A percentile compares a stretch with the other conserved stretches of the same genome.
phyloP scores from a whole-genome alignment of 352 stramenopile genomes.

The Globisporangium echinulatum region DNA sequence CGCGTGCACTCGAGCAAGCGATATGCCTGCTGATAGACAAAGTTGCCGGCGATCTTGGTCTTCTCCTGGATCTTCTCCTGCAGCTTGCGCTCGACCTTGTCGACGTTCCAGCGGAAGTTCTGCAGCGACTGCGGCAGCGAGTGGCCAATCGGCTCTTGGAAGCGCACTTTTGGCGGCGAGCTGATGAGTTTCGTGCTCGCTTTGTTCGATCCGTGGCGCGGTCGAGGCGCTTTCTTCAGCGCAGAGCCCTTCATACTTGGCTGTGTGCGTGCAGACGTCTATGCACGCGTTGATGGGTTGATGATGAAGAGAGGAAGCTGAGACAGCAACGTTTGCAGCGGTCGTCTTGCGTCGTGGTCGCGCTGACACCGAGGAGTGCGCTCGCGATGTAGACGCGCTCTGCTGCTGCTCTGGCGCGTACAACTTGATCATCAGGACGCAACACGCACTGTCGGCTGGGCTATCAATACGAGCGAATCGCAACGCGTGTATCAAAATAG shows the following conservation, averaged over 20 bases:
- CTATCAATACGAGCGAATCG: too few relatives aligned
- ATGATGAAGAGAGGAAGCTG: too few relatives aligned
- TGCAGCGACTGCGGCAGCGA: constrained; percentile 50
- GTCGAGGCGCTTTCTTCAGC: constrained; percentile 24
- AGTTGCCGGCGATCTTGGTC: constrained; percentile 78
- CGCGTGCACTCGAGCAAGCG: constrained; percentile 64
- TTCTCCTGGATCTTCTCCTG: constrained; percentile 85
- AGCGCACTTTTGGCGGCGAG: constrained; percentile 50
- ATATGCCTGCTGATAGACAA: constrained; percentile 84
- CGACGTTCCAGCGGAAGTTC: constrained; percentile 69
- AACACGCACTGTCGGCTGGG: too few relatives aligned
- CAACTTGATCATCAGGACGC: too few relatives aligned
- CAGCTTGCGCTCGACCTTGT: constrained; percentile 78
- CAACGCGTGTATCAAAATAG: too few relatives aligned
- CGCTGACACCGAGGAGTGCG: too few relatives aligned
- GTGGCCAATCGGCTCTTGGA: constrained; percentile 59
- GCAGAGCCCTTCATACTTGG: constrained; percentile 29
- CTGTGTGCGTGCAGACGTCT: too few relatives aligned
- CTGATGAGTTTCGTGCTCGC: constrained; percentile 24
- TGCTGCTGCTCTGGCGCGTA: too few relatives aligned
- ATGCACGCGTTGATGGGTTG: too few relatives aligned
- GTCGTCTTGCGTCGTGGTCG: too few relatives aligned
- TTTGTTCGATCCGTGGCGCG: constrained; percentile 1
- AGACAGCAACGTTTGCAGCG: too few relatives aligned
- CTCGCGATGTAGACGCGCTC: too few relatives aligned